Evolutionary conservation across 192 early-diverging fungal genomes (phyloP).

Genomic region (Linnemannia zychae): DNA sequence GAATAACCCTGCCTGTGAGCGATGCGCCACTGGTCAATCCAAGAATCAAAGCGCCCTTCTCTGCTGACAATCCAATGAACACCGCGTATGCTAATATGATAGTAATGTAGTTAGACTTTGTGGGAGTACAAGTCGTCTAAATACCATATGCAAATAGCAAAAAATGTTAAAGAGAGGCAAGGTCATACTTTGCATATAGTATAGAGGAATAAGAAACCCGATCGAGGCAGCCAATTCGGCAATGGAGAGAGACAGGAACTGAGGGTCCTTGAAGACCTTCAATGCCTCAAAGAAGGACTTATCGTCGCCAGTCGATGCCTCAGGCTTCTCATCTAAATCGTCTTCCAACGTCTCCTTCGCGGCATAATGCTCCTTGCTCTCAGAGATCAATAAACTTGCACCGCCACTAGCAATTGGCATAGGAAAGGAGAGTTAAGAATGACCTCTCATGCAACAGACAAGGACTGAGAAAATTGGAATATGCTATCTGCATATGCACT

Average conservation of each 20-base stretch:
- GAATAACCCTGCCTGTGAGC: slow-evolving; percentile 71
- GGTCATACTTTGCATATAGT: slow-evolving; percentile 58
- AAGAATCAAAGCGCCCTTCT: slow-evolving; percentile 70
- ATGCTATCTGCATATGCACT: background rate
- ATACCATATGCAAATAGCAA: background rate
- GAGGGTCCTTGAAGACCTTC: slow-evolving; percentile 46
- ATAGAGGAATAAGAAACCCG: slow-evolving; percentile 61
- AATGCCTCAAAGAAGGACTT: slow-evolving; percentile 36
- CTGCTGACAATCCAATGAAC: slow-evolving; percentile 67
- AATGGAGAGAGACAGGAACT: slow-evolving; percentile 54
- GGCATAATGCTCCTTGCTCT: slow-evolving; percentile 27
- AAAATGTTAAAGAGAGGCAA: background rate
- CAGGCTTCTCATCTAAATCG: slow-evolving; percentile 9
- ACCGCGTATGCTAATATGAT: slow-evolving; percentile 62
- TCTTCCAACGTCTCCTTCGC: background rate
- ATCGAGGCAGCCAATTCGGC: slow-evolving; percentile 53
- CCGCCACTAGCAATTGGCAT: slow-evolving; percentile 16
- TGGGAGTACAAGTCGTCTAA: background rate
- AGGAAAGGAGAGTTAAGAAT: slow-evolving; percentile 19
- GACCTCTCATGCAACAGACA: background rate
- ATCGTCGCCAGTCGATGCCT: background rate
- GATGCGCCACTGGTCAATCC: slow-evolving; percentile 78
- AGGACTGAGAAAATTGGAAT: background rate
- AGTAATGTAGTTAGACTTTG: background rate
- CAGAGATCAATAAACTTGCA: slow-evolving; percentile 53